These are phyloP conservation scores for Fraxinus excelsior DNA, from an alignment of 257 asterid species.

Conservation along the genomic window DNA sequence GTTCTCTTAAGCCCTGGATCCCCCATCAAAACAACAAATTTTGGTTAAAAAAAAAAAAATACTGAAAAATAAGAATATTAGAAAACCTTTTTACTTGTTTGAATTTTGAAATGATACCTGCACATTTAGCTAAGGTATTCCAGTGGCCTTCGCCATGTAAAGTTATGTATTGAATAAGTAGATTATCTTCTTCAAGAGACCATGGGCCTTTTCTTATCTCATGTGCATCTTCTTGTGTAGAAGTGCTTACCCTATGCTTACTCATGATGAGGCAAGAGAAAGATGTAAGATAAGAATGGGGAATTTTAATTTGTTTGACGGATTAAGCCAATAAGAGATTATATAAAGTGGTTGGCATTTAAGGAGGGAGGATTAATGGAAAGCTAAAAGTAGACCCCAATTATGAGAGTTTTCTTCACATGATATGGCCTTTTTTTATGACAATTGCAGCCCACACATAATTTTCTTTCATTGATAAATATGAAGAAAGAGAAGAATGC, in stretches of 20 bases:
- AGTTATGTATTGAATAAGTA: slow-evolving; percentile 57
- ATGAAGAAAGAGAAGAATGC: slow-evolving; percentile 34
- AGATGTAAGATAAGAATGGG: not conserved
- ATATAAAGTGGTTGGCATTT: slow-evolving; percentile 45
- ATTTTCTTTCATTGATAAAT: slow-evolving; percentile 36
- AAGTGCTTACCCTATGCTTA: slow-evolving; percentile 15
- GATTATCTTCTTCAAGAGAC: slow-evolving; percentile 86
- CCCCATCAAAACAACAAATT: not conserved
- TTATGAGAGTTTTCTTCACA: slow-evolving; percentile 26
- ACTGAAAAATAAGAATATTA: not conserved
- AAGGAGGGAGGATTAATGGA: slow-evolving; percentile 22
- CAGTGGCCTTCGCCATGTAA: slow-evolving; percentile 83
- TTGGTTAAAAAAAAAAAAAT: not conserved
- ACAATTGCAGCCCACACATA: slow-evolving; percentile 29
- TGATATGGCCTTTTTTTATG: slow-evolving; percentile 19
- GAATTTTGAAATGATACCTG: slow-evolving; percentile 43
- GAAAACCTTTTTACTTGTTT: not conserved
- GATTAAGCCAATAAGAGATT: slow-evolving; percentile 5
- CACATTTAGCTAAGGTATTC: slow-evolving; percentile 68
- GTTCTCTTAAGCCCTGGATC: slow-evolving; percentile 75
- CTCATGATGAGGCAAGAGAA: slow-evolving; percentile 30
- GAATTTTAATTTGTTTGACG: not conserved
- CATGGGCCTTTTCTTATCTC: slow-evolving; percentile 88
- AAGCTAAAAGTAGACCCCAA: slow-evolving; percentile 25
- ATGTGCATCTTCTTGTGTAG: slow-evolving; percentile 35